Evolutionary conservation across 2,329 filamentous ascomycete species (phyloP), one percentile per base, ranked within the genome.

Genomic region (Penicillium sp.): DNA sequence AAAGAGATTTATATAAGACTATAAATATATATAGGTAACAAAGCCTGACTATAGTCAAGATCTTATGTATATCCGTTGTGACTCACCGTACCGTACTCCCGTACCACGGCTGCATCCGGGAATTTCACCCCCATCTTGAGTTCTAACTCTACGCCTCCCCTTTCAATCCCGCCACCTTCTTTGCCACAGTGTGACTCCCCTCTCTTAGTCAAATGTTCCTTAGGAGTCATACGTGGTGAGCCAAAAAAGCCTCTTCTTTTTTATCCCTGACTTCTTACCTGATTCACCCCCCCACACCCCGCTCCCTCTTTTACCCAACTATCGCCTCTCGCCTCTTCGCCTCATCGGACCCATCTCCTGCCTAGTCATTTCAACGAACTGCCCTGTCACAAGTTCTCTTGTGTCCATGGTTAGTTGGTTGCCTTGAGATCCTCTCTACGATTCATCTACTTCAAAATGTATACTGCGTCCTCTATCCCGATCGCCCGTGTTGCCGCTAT

Each of bases 381-480:
- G 53, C 56, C 53, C 51, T 67, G 55, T 40, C 38, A 44, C 59
- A 61, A 63, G 57, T 56, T 58, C 54, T 51, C 48, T 42, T 44
- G 65, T 65, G 62, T 60, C 56, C 55, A 57, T 62, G 60, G 60
- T 63, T 58, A 49, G 61, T 59, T 63, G 58, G 59, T 63, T 63
- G 55, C 54, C 53, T 58, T 56, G 59, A 54, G 57, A 57, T 57
- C 10, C 60, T 59, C 38, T 32, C 35, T 32, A 55, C 51, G 46
- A 49, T 40, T 50, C 53, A 37, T 46, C 27, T 13, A 12, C 55
- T 57, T 60, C 68, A 72, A 71, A 64, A 72, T 72, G 69, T 71
- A 71, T 70, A 63, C 64, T 69, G 65, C 49, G 51, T 59, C 61
- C 55, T 53, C 55, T 55, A 61, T 62, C 62, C 68, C 68, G 68